These are phyloP conservation scores for Cryphonectria radicalis DNA, from an alignment of 2,329 filamentous ascomycete genomes.

Conservation along the genomic window DNA sequence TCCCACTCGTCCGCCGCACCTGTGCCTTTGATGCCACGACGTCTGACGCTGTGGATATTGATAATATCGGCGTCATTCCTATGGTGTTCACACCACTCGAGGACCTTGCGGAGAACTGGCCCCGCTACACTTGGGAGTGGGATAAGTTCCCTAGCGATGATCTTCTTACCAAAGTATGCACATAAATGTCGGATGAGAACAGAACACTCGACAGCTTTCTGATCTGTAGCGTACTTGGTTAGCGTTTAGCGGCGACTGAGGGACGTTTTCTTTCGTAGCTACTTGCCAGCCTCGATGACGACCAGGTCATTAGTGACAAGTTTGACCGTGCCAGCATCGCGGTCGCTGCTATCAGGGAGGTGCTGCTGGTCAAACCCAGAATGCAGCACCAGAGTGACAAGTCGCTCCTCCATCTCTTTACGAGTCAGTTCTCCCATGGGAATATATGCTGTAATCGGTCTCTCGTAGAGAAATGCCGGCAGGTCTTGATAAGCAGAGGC, in stretches of 20 bases:
- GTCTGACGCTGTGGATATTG: slow-evolving; percentile 4
- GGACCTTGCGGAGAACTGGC: slow-evolving; percentile 89
- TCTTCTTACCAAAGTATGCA: not conserved
- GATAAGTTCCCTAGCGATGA: not conserved
- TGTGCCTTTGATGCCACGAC: not conserved
- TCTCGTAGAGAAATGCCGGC: not conserved
- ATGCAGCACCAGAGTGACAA: not conserved
- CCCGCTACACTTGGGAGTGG: not conserved
- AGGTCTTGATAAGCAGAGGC: not conserved
- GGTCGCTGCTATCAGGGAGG: not conserved
- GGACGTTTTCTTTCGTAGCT: not conserved
- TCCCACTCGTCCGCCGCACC: slow-evolving; percentile 90
- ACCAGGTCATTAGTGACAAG: not conserved
- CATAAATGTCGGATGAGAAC: not conserved
- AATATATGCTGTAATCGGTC: not conserved
- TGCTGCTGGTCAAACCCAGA: not conserved
- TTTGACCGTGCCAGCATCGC: not conserved
- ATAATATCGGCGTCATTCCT: slow-evolving; percentile 96
- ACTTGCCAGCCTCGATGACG: not conserved
- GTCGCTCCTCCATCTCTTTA: not conserved
- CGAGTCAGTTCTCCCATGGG: not conserved
- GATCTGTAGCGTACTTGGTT: not conserved
- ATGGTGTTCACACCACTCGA: slow-evolving; percentile 98
- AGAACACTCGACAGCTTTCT: not conserved
- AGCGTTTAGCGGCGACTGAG: not conserved